Percentiles rank a stretch among this genome's conserved stretches.
Evolutionary conservation across 139 green algal species (phyloP).

Genomic region (Zygnema circumcarinatum): DNA sequence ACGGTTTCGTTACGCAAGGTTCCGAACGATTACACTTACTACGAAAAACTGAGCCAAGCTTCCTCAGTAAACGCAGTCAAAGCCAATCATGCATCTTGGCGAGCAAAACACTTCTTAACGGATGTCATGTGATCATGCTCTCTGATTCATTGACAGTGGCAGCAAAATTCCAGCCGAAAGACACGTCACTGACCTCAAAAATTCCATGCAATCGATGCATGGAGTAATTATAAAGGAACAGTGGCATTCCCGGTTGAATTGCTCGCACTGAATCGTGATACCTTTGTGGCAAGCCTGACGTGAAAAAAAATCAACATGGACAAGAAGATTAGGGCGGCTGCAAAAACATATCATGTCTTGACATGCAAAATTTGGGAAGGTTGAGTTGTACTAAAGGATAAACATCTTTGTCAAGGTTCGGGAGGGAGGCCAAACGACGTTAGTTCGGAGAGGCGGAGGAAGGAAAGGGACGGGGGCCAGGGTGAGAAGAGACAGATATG

Average conservation of each 20-base stretch:
- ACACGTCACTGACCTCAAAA: slow-evolving; percentile 39
- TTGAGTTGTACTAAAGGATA: too few species aligned
- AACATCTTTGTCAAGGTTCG: too few species aligned
- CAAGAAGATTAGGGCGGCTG: not conserved
- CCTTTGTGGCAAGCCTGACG: slow-evolving; percentile 38
- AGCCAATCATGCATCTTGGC: too few species aligned
- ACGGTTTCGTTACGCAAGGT: too few species aligned
- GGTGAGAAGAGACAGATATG: too few species aligned
- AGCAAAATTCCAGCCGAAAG: not conserved
- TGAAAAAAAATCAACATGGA: not conserved
- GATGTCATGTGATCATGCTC: too few species aligned
- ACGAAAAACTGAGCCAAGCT: not conserved
- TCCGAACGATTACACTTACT: not conserved
- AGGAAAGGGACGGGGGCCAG: too few species aligned
- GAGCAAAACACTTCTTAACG: too few species aligned
- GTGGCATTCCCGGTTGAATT: slow-evolving; percentile 48
- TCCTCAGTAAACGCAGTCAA: too few species aligned
- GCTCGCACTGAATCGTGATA: slow-evolving; percentile 41
- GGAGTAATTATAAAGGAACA: slow-evolving; percentile 56
- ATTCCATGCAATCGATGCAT: slow-evolving; percentile 43
- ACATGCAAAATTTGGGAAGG: not conserved
- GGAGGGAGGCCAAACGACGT: too few species aligned
- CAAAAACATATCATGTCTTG: not conserved
- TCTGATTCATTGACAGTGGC: not conserved
- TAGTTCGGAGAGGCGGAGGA: too few species aligned